A percentile compares a stretch with the other conserved stretches of the same genome.
Conservation (phyloP, 1,139 yeast genomes). For the Candida sanyaensis region DNA sequence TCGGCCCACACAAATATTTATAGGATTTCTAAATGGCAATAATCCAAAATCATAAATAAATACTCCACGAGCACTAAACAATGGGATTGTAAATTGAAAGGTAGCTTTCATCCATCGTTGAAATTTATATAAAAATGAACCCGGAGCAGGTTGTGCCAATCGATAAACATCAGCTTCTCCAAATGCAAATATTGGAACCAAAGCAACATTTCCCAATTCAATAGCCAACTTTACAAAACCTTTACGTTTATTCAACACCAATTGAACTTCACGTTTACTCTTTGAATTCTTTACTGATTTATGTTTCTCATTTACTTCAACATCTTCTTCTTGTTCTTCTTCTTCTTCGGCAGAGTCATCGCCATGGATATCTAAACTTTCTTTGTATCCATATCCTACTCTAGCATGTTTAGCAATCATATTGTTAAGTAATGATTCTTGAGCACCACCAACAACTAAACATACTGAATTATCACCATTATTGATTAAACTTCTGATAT, state of each 20-base stretch:
- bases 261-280: constrained; percentile 27
- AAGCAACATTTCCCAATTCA: constrained; percentile 69
- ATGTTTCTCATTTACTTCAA: neutral
- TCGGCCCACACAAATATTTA: constrained; percentile 76
- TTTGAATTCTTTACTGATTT: constrained; percentile 4
- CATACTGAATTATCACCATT: constrained; percentile 76
- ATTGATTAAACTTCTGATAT: constrained; percentile 63
- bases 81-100: constrained; percentile 84
- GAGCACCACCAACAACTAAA: constrained; percentile 94
- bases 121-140: constrained; percentile 53
- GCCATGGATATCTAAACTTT: constrained; percentile 10
- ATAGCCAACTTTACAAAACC: constrained; percentile 90
- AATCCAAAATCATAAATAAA: constrained; percentile 93
- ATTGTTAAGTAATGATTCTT: constrained; percentile 69
- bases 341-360: constrained; percentile 9
- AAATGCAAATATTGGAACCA: constrained; percentile 90
- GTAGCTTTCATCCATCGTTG: constrained; percentile 73
- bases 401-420: constrained; percentile 37
- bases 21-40: constrained; percentile 80
- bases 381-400: constrained; percentile 55
- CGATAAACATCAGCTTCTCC: constrained; percentile 87
- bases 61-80: constrained; percentile 90
- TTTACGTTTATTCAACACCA: constrained; percentile 75
- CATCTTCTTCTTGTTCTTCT: constrained; percentile 11
- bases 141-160: constrained; percentile 54